These are phyloP conservation scores for Hepatocystis sp. DNA, from an alignment of 169 alveolate species.

Conservation along the genomic window DNA sequence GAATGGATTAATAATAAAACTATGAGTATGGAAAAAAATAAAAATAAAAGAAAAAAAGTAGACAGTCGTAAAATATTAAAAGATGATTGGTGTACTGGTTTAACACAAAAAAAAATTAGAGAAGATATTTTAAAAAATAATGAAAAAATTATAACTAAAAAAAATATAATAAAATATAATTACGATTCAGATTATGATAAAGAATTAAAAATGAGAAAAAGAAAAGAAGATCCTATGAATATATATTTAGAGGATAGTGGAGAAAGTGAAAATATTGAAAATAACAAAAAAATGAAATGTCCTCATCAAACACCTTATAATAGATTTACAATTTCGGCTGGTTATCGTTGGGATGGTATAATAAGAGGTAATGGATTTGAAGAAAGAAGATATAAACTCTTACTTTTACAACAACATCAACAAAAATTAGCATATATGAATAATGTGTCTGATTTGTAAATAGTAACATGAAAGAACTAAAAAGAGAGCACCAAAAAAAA, in stretches of 20 bases:
- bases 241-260: constrained; percentile 4
- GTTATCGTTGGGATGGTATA: constrained; percentile 98
- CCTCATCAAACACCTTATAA: constrained; percentile 89
- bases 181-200: constrained; percentile 63
- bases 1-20: constrained; percentile 27
- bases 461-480: too few relatives aligned
- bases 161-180: constrained; percentile 56
- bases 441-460: constrained; percentile 21
- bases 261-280: constrained; percentile 19
- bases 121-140: constrained; percentile 34
- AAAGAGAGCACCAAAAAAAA: too few relatives aligned
- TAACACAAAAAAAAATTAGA: constrained; percentile 59
- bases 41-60: not conserved
- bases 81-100: constrained; percentile 62
- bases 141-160: constrained; percentile 39
- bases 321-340: constrained; percentile 94
- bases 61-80: not conserved
- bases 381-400: constrained; percentile 82
- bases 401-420: constrained; percentile 37
- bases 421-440: constrained; percentile 28
- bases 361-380: constrained; percentile 96
- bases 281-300: constrained; percentile 90
- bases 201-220: constrained; percentile 36
- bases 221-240: constrained; percentile 76
- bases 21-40: not conserved